Conservation (phyloP, 805 yeast genomes). For the Starmera amethionina region DNA sequence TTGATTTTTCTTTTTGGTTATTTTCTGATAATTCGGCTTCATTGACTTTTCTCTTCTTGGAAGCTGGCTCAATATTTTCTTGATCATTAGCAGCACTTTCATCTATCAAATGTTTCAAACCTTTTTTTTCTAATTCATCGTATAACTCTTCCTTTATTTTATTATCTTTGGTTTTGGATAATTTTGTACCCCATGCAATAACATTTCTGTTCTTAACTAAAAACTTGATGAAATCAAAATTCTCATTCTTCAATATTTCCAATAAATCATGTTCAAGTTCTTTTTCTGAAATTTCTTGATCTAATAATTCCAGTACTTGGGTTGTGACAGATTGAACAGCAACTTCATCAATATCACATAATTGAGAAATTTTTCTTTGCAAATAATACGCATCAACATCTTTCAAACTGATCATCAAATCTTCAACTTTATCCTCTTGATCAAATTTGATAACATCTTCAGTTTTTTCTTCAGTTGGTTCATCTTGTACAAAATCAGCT, state of each 20-base stretch:
- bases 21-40: slow-evolving; percentile 14
- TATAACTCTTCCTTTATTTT: slow-evolving; percentile 26
- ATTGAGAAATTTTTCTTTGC: slow-evolving; percentile 35
- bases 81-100: slow-evolving; percentile 12
- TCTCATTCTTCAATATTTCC: slow-evolving; percentile 41
- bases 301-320: slow-evolving; percentile 30
- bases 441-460: slow-evolving; percentile 14
- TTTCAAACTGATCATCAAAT: slow-evolving; percentile 20
- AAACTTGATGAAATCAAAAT: slow-evolving; percentile 36
- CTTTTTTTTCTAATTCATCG: slow-evolving; percentile 34
- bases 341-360: slow-evolving; percentile 28
- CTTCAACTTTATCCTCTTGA: slow-evolving; percentile 1
- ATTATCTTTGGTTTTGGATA: slow-evolving; percentile 28
- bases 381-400: slow-evolving; percentile 44
- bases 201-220: slow-evolving; percentile 41
- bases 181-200: slow-evolving; percentile 44
- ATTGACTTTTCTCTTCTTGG: slow-evolving; percentile 3
- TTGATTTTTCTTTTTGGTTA: slow-evolving; percentile 12
- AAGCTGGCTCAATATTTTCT: neutral
- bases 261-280: slow-evolving; percentile 46
- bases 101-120: slow-evolving; percentile 30
- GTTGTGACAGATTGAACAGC: slow-evolving; percentile 29
- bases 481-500: slow-evolving; percentile 17
- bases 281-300: slow-evolving; percentile 24
- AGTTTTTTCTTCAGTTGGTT: slow-evolving; percentile 10